Base-by-base conservation (phyloP, 345 rosid species). In the Eucalyptus curtisii region DNA sequence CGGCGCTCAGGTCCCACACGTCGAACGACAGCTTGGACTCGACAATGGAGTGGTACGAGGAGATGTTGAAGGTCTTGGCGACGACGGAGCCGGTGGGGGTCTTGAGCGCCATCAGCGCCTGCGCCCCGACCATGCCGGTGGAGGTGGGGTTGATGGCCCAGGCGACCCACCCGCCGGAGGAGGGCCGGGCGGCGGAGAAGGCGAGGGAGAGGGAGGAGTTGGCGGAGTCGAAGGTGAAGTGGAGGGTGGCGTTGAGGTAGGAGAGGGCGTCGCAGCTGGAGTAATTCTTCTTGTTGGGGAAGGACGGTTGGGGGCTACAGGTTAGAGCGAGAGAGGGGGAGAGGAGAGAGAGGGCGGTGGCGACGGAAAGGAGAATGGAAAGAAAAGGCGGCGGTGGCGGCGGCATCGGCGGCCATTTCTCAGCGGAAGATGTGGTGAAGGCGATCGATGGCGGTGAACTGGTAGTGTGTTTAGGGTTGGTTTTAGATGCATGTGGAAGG, bases 111-210 rank as follows among this genome's bases (percentile, higher is more conserved):
- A 96, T 49, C 49, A 97, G 88, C 3, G 97, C 92, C 89, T 97
- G 99, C 25, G 96, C 88, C 19, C 99, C 99, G 1, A 1, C 10
- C 99, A 97, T 97, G 48, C 93, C 94, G 8, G 84, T 88, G 15
- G 42, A 92, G 44, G 91, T 94, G 6, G 96, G 99, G 86, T 97
- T 97, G 84, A 97, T 91, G 31, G 93, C 99, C 99, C 99, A 97
- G 37, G 95, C 92, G 87, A 94, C 84, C 99, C 99, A 97, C 44
- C 97, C 95, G 82, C 79, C 80, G 33, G 95, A 27, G 6, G 98
- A 94, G 49, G 93, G 25, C 96, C 92, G 96, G 52, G 97, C 96
- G 59, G 96, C 87, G 49, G 97, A 93, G 89, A 95, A 97, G 27
- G 99, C 95, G 13, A 98, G 93, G 66, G 96, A 96, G 24, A 94